Percentiles rank a stretch among this genome's conserved stretches.
Conservation (phyloP, 371 early-diverging fungal genomes). For the Neoconidiobolus thromboides region DNA sequence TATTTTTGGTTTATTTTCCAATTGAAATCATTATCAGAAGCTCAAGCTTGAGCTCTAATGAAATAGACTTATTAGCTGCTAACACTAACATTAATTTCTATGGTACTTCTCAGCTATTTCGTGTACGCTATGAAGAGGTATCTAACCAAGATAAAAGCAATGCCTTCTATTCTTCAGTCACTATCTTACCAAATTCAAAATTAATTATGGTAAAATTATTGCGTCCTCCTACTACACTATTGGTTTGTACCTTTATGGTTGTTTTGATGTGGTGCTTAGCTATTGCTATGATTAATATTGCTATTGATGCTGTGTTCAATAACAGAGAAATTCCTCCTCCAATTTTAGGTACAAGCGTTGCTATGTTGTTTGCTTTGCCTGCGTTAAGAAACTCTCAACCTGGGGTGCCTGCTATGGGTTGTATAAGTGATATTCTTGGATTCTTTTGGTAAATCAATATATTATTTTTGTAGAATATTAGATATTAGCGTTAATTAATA, state of each 20-base stretch:
- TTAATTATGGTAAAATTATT: conserved; percentile 8
- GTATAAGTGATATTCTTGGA: conserved; percentile 15
- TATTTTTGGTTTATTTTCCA: conserved; percentile 7
- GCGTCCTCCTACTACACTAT: conserved; percentile 14
- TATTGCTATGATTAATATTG: conserved; percentile 14
- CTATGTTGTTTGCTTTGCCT: conserved; percentile 17
- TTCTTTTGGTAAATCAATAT: conserved; percentile 14
- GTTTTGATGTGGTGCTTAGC: conserved; percentile 23
- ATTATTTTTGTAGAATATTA: background rate
- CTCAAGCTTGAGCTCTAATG: background rate
- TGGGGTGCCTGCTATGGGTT: conserved; percentile 22
- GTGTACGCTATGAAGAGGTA: background rate
- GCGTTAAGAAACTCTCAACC: conserved; percentile 20
- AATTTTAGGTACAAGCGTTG: conserved; percentile 15
- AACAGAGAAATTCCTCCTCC: conserved; percentile 12
- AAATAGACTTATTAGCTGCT: background rate
- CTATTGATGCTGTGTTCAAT: conserved; percentile 12
- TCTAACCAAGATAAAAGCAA: background rate
- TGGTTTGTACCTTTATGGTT: conserved; percentile 16
- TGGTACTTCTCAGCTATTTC: background rate
- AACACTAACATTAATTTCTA: background rate
- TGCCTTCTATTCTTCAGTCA: too few relatives aligned
- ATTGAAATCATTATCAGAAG: background rate
- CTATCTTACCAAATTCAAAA: too few relatives aligned
- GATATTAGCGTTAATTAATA: too few relatives aligned